Evolutionary conservation across 2,329 filamentous ascomycete species (phyloP), one percentile per base, ranked within the genome.

Genomic region (Exutisphaerella laricina): DNA sequence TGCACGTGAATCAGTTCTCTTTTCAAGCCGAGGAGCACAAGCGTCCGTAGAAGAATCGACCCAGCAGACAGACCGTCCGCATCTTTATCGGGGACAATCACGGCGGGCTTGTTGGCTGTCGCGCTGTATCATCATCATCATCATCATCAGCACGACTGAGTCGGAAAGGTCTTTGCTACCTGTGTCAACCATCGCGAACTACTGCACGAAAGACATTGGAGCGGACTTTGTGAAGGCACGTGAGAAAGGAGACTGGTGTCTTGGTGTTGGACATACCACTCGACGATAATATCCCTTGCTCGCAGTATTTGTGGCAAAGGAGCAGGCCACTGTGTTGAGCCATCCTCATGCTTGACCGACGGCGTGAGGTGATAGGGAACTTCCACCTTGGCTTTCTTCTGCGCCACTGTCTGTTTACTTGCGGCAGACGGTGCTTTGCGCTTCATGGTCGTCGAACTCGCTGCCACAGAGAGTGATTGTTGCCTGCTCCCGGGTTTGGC

Each of bases 11-110:
- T 78, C 1, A 74, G 62, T 5, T 68, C 60, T 5, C 68, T 50
- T 7, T 72, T 60, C 1, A 84, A 68, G 2, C 80, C 80, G 0
- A 85, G 72, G 1, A 76, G 62, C 1, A 73, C 60, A 3, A 85
- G 66, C 0, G 79, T 82, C 41, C 73, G 75, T 42, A 77, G 68
- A 2, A 85, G 58, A 21, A 84, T 84, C 1, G 75, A 74, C 1
- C 81, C 82, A 2, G 80, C 77, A 2, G 75, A 75, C 3, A 85
- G 66, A 0, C 81, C 82, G 59, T 85, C 81, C 2, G 79, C 79
- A 52, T 84, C 80, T 55, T 84, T 84, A 57, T 85, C 81, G 0
- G 82, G 82, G 0, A 84, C 70, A 10, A 85, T 78, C 13, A 84
- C 61, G 1, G 74, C 76, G 25, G 64, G 68, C 43, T 76, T 69